phyloP scores from a whole-genome alignment of 805 yeast genomes.

The Monosporozyma yasuniensis region DNA sequence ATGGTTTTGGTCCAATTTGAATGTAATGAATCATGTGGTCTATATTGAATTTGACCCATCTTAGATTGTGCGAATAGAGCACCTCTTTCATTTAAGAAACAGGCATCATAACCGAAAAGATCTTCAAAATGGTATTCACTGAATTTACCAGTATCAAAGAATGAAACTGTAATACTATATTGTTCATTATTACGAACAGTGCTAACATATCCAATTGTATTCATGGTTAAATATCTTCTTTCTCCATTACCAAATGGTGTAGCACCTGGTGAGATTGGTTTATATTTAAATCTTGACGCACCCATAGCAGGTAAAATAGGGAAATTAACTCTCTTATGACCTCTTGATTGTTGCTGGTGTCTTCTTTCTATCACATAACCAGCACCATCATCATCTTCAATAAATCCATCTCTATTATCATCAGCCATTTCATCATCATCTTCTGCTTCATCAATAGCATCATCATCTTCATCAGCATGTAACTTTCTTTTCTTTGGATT shows the following conservation, averaged over 20 bases:
- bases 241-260: slow-evolving; percentile 67
- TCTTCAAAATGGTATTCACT: slow-evolving; percentile 85
- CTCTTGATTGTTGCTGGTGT: background rate
- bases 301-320: background rate
- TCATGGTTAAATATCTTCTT: slow-evolving; percentile 73
- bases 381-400: slow-evolving; percentile 56
- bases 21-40: slow-evolving; percentile 56
- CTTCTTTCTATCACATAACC: slow-evolving; percentile 31
- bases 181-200: slow-evolving; percentile 52
- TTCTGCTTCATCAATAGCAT: slow-evolving; percentile 35
- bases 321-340: background rate
- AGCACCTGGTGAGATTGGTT: slow-evolving; percentile 77
- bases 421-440: slow-evolving; percentile 49
- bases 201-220: slow-evolving; percentile 74
- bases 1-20: slow-evolving; percentile 66
- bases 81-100: slow-evolving; percentile 62
- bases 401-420: slow-evolving; percentile 44
- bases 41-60: slow-evolving; percentile 45
- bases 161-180: slow-evolving; percentile 74
- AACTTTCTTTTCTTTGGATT: slow-evolving; percentile 4
- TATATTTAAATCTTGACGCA: slow-evolving; percentile 18
- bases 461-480: slow-evolving; percentile 17
- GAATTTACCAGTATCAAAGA: slow-evolving; percentile 68
- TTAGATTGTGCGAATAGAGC: slow-evolving; percentile 48
- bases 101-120: slow-evolving; percentile 58